A percentile compares a stretch with the other conserved stretches of the same genome.
Conservation (phyloP, 257 asterid species). For the Cruciata laevipes region DNA sequence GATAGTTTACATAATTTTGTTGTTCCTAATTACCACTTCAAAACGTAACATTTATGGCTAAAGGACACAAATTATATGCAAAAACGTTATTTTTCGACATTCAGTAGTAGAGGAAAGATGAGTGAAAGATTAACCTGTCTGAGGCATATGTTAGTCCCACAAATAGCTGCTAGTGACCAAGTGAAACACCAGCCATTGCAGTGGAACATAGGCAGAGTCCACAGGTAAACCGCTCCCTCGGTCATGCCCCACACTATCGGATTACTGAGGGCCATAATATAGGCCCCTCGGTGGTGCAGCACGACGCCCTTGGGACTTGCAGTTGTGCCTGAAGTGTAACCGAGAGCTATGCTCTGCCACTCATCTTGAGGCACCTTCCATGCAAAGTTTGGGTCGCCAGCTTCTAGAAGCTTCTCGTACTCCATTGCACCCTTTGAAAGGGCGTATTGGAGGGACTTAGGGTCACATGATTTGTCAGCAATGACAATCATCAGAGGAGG, state of each 20-base stretch:
- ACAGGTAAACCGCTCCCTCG: slow-evolving; percentile 28
- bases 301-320: slow-evolving; percentile 37
- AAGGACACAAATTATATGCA: too few relatives aligned
- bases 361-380: slow-evolving; percentile 27
- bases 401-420: slow-evolving; percentile 23
- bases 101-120: background rate
- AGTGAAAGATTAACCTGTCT: slow-evolving; percentile 42
- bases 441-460: slow-evolving; percentile 58
- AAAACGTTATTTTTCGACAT: too few relatives aligned
- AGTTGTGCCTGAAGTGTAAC: slow-evolving; percentile 37
- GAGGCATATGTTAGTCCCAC: slow-evolving; percentile 35
- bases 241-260: slow-evolving; percentile 25
- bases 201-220: slow-evolving; percentile 43
- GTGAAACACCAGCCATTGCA: slow-evolving; percentile 32
- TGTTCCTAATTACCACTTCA: background rate
- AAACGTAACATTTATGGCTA: too few relatives aligned
- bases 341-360: slow-evolving; percentile 29
- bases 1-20: background rate
- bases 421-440: slow-evolving; percentile 50
- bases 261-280: slow-evolving; percentile 27
- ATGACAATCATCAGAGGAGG: slow-evolving; percentile 27
- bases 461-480: slow-evolving; percentile 73
- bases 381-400: slow-evolving; percentile 14
- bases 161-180: slow-evolving; percentile 35
- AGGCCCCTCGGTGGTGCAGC: slow-evolving; percentile 35